These are phyloP conservation scores for Pichia sp. DNA, from an alignment of 1,139 yeast species.

Conservation along the genomic window DNA sequence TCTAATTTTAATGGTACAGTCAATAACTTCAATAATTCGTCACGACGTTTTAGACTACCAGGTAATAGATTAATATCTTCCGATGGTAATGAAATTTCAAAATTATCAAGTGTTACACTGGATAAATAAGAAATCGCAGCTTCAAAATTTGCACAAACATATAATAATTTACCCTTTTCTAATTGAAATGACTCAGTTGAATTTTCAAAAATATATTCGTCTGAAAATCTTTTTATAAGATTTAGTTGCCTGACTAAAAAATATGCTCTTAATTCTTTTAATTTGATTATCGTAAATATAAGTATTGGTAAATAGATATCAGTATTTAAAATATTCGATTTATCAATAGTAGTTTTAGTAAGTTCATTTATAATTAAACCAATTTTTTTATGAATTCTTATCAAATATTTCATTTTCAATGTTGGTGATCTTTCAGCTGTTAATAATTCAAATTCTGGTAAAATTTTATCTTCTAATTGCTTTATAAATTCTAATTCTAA, in stretches of 20 bases:
- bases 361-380: conserved; percentile 32
- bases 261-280: conserved; percentile 34
- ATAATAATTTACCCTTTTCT: conserved; percentile 46
- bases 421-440: conserved; percentile 36
- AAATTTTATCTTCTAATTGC: conserved; percentile 18
- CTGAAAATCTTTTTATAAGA: conserved; percentile 52
- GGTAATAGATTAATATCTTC: conserved; percentile 10
- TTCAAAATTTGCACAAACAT: conserved; percentile 57
- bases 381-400: conserved; percentile 32
- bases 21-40: conserved; percentile 14
- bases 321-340: conserved; percentile 28
- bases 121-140: conserved; percentile 55
- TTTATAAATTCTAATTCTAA: conserved; percentile 20
- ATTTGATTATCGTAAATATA: conserved; percentile 42
- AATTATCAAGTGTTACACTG: conserved; percentile 37
- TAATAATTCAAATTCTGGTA: conserved; percentile 29
- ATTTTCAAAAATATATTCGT: conserved; percentile 31
- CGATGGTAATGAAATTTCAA: conserved; percentile 24
- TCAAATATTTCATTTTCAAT: conserved; percentile 34
- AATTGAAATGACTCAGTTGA: conserved; percentile 18
- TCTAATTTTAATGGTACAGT: conserved; percentile 23
- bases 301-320: conserved; percentile 54
- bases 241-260: conserved; percentile 45
- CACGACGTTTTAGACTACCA: not conserved
- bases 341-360: conserved; percentile 13